A percentile compares a stretch with the other conserved stretches of the same genome.
phyloP scores from a whole-genome alignment of 2,329 filamentous ascomycete genomes.

The Aspergillus ruber region DNA sequence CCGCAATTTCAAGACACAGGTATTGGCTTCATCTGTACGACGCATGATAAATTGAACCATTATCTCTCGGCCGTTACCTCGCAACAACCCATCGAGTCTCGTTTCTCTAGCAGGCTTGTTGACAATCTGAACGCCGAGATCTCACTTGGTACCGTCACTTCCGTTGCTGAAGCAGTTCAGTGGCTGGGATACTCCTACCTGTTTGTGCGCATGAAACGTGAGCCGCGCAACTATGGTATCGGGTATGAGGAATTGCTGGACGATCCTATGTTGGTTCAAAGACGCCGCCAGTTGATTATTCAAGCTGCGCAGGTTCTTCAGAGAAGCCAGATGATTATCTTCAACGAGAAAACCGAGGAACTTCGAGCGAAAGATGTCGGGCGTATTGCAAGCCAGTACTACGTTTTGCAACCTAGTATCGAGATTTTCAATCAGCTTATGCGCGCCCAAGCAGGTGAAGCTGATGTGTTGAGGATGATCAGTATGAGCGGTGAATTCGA shows the following conservation, averaged over 20 bases:
- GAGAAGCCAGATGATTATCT: conserved; percentile 97
- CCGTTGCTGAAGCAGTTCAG: conserved; percentile 84
- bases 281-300: conserved; percentile 77
- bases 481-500: conserved; percentile 97
- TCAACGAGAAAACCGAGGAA: conserved; percentile 90
- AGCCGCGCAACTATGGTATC: conserved; percentile 87
- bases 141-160: conserved; percentile 87
- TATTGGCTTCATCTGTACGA: conserved; percentile 97
- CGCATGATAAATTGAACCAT: conserved; percentile 84
- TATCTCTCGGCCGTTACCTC: conserved; percentile 91
- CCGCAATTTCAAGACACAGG: conserved; percentile 96
- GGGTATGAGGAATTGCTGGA: conserved; percentile 87
- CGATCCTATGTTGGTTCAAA: conserved; percentile 79
- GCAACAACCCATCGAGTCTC: conserved; percentile 95
- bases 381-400: conserved; percentile 94
- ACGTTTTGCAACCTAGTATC: conserved; percentile 87
- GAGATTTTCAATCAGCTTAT: conserved; percentile 97
- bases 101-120: conserved; percentile 85
- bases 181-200: conserved; percentile 98
- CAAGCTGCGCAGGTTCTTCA: conserved; percentile 82
- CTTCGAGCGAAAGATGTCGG: conserved; percentile 91
- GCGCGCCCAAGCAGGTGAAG: conserved; percentile 76
- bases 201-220: conserved; percentile 92
- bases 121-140: conserved; percentile 97
- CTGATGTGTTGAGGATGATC: conserved; percentile 92